Base-by-base conservation (phyloP, 441 rosid species). In the Populus trichocarpa region DNA sequence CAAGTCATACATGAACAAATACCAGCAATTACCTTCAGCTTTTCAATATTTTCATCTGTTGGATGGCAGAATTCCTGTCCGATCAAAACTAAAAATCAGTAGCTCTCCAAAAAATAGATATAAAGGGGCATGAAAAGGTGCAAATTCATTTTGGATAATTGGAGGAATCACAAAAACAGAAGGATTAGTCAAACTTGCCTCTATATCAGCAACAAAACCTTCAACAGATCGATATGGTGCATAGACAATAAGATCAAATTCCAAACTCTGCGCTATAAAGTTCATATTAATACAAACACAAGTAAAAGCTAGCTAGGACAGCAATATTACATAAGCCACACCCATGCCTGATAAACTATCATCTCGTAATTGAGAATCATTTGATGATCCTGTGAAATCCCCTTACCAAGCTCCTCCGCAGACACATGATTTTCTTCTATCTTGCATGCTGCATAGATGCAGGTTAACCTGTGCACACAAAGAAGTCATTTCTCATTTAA, bases 381-480 rank as follows among this genome's bases (percentile, higher is more conserved):
- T 67, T 89, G 99, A 85, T 92, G 99, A 89, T 96, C 98, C 88
- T 96, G 97, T 70, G 93, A 89, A 84, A 96, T 94, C 78, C 98
- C 98, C 85, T 93, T 93, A 80, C 98, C 99, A 85, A 96, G 95
- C 92, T 96, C 99, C 90, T 96, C 99, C 23, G 98, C 99, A 68
- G 98, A 96, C 30, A 96, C 99, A 72, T 94, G 99, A 85, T 94
- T 96, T 84, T 96, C 99, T 81, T 95, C 99, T 81, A 95, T 93
- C 83, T 95, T 95, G 87, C 99, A 92, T 61, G 99, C 93, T 9
- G 93, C 87, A 85, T 96, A 96, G 72, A 96, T 91, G 82, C 99
- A 96, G 69, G 99, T 96, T 88, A 96, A 91, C 94, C 99, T 94
- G 89, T 40, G 67, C 64, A 72, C 25, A 69, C 20, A 84, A 53